Percentiles rank a stretch among this genome's conserved stretches.
These are phyloP conservation scores for Cryphonectria carpinicola DNA, from an alignment of 2,329 filamentous ascomycete genomes.

Conservation along the genomic window DNA sequence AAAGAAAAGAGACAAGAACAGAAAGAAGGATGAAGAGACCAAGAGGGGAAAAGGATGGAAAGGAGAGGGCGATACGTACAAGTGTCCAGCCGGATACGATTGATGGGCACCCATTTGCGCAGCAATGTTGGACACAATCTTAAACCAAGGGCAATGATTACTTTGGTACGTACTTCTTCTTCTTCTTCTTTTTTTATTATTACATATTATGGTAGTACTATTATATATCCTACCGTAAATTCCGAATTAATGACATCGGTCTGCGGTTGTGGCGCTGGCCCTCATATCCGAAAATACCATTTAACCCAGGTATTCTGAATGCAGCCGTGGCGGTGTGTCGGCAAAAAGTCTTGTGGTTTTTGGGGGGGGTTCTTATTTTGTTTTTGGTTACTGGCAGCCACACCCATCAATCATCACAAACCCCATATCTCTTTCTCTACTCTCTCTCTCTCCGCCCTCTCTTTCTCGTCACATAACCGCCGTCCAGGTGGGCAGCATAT, in stretches of 20 bases:
- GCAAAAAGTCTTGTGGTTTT: not conserved
- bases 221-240: not conserved
- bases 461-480: constrained; percentile 13
- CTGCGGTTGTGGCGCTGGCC: constrained; percentile 25
- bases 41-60: not conserved
- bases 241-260: not conserved
- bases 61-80: not conserved
- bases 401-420: not conserved
- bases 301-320: constrained; percentile 13
- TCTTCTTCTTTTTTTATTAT: no score
- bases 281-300: constrained; percentile 13
- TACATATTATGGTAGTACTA: no score
- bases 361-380: no score
- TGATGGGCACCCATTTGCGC: not conserved
- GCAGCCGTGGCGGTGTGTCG: constrained; percentile 23
- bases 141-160: not conserved
- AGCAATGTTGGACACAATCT: not conserved
- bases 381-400: constrained; percentile 19
- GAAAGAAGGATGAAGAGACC: not conserved
- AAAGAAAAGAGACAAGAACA: not conserved
- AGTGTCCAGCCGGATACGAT: not conserved
- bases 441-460: not conserved
- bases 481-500: not conserved
- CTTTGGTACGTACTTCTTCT: no score
- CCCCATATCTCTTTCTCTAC: not conserved